Evolutionary conservation across 495 filamentous ascomycete species (phyloP).

Genomic region (Hyaloscypha hepaticicola): DNA sequence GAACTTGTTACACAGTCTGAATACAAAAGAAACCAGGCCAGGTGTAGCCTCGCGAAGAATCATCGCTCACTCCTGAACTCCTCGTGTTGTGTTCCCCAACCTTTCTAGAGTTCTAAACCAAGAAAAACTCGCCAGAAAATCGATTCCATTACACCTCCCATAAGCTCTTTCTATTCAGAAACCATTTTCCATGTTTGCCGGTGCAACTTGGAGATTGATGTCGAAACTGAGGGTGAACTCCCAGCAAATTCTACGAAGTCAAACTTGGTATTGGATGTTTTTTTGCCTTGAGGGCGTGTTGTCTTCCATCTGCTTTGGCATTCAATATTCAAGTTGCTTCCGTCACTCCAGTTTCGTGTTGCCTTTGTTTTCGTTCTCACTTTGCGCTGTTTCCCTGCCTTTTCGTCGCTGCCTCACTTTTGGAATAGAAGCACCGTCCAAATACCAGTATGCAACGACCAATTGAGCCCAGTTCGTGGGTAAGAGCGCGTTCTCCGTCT

Average conservation of each 20-base stretch:
- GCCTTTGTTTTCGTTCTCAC: neutral
- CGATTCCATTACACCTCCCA: too few relatives aligned
- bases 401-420: neutral
- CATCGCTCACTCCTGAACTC: neutral
- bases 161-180: too few relatives aligned
- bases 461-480: conserved; percentile 27
- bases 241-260: too few relatives aligned
- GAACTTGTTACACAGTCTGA: neutral
- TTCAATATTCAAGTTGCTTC: neutral
- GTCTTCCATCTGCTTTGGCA: neutral
- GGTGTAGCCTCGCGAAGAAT: neutral
- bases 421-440: conserved; percentile 1
- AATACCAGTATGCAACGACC: conserved; percentile 19
- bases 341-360: neutral
- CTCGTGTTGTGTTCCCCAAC: neutral
- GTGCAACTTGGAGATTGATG: neutral
- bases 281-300: too few relatives aligned
- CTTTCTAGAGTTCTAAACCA: neutral
- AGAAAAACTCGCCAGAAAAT: neutral
- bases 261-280: too few relatives aligned
- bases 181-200: too few relatives aligned
- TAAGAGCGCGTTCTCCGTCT: neutral
- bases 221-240: too few relatives aligned
- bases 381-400: neutral
- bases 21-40: neutral